These are phyloP conservation scores for Metarhizium brunneum DNA, from an alignment of 2,329 filamentous ascomycete species.

Conservation along the genomic window DNA sequence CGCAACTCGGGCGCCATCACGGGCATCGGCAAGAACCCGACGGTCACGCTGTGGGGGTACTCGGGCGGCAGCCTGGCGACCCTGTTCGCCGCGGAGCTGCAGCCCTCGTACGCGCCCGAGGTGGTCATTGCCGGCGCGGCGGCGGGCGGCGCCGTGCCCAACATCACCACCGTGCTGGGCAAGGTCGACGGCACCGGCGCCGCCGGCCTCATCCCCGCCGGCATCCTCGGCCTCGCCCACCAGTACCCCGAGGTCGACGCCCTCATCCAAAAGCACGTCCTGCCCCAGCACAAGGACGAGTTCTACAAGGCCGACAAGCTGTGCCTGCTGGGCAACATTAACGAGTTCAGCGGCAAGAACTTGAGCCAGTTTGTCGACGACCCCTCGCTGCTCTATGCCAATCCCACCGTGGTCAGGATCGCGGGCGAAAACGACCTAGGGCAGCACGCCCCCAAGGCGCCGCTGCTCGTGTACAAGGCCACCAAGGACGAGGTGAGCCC, in stretches of 20 bases:
- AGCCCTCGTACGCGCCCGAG: conserved; percentile 16
- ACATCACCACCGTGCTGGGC: conserved; percentile 9
- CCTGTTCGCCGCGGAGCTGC: conserved; percentile 16
- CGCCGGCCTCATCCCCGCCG: conserved; percentile 14
- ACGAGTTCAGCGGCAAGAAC: conserved; percentile 22
- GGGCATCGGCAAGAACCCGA: conserved; percentile 21
- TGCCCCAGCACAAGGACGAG: conserved; percentile 16
- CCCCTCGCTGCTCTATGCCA: not conserved
- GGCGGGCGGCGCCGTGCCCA: conserved; percentile 14
- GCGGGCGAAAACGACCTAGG: not conserved
- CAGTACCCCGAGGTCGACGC: conserved; percentile 11
- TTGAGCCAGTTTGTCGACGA: conserved; percentile 30
- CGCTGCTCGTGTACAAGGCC: conserved; percentile 2
- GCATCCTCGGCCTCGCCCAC: conserved; percentile 13
- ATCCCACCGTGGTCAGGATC: not conserved
- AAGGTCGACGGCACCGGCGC: conserved; percentile 9
- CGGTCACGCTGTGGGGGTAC: conserved; percentile 34
- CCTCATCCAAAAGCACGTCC: conserved; percentile 10
- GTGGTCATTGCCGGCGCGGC: conserved; percentile 16
- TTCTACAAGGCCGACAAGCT: conserved; percentile 16
- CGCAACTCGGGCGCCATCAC: conserved; percentile 18
- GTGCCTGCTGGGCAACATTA: conserved; percentile 15
- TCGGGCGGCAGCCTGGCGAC: conserved; percentile 16
- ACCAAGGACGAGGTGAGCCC: conserved; percentile 1
- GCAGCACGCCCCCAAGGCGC: not conserved